These are phyloP conservation scores for Penicillium thymicola DNA, from an alignment of 2,329 filamentous ascomycete genomes.

Conservation along the genomic window DNA sequence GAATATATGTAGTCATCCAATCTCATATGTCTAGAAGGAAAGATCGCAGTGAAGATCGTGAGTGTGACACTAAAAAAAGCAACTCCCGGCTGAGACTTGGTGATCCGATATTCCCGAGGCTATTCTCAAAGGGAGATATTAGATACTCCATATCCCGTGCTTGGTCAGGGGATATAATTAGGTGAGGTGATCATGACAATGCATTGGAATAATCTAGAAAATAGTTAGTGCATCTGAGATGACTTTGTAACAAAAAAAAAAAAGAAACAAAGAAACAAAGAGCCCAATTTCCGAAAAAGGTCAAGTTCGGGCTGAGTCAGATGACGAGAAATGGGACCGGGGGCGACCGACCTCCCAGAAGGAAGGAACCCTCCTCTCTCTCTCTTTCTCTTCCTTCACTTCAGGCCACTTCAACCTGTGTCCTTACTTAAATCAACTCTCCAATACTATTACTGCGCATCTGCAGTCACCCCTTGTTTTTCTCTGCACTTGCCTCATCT, in stretches of 20 bases:
- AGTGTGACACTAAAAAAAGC: not conserved
- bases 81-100: not conserved
- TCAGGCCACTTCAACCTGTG: conserved; percentile 3
- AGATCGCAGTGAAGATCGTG: not conserved
- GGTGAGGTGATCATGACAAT: not conserved
- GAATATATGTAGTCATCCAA: not conserved
- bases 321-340: conserved; percentile 3
- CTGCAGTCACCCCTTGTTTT: not conserved
- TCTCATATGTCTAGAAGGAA: not conserved
- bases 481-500: not conserved
- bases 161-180: not conserved
- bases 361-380: not conserved
- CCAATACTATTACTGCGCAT: not conserved
- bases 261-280: not conserved
- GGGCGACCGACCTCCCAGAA: not conserved
- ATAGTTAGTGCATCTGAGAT: not conserved
- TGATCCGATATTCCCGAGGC: not conserved
- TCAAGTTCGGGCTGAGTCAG: conserved; percentile 9
- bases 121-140: not conserved
- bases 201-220: not conserved
- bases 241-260: not conserved
- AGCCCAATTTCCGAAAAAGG: not conserved
- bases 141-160: not conserved
- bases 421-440: not conserved
- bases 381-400: not conserved